Conservation (phyloP, 1,139 yeast species). For the Hanseniaspora gamundiae region DNA sequence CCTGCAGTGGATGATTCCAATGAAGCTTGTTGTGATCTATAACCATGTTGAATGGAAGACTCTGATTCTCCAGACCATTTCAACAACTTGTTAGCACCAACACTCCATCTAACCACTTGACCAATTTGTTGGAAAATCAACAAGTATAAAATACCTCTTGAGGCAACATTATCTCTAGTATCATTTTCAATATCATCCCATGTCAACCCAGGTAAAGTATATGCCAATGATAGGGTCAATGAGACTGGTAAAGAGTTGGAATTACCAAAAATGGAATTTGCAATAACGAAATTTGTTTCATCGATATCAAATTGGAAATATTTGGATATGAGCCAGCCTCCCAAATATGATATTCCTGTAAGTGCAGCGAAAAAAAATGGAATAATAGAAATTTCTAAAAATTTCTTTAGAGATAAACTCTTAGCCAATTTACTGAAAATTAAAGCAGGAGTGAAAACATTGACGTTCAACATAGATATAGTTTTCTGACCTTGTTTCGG, state of each 20-base stretch:
- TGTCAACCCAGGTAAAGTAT: constrained; percentile 55
- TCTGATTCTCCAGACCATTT: constrained; percentile 25
- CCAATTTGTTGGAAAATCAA: constrained; percentile 70
- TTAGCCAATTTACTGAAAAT: constrained; percentile 65
- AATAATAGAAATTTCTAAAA: constrained; percentile 51
- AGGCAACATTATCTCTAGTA: constrained; percentile 52
- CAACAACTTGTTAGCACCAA: constrained; percentile 65
- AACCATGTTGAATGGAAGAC: background rate
- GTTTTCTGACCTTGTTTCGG: constrained; percentile 49
- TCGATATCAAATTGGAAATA: constrained; percentile 43
- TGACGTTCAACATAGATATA: constrained; percentile 53
- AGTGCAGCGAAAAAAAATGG: constrained; percentile 54
- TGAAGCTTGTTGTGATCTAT: background rate
- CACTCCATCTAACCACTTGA: constrained; percentile 67
- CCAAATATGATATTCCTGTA: constrained; percentile 44
- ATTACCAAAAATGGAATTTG: constrained; percentile 76
- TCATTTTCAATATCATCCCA: constrained; percentile 65
- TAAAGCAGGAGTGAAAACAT: constrained; percentile 66
- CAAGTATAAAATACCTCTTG: constrained; percentile 60
- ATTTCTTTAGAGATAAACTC: constrained; percentile 48
- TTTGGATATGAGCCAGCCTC: constrained; percentile 37
- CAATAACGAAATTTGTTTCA: constrained; percentile 64
- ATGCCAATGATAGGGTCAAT: constrained; percentile 54
- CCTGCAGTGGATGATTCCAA: background rate
- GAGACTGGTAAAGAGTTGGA: constrained; percentile 71